Evolutionary conservation across 345 rosid species (phyloP), one percentile per base, ranked within the genome.

Genomic region (Adansonia digitata): DNA sequence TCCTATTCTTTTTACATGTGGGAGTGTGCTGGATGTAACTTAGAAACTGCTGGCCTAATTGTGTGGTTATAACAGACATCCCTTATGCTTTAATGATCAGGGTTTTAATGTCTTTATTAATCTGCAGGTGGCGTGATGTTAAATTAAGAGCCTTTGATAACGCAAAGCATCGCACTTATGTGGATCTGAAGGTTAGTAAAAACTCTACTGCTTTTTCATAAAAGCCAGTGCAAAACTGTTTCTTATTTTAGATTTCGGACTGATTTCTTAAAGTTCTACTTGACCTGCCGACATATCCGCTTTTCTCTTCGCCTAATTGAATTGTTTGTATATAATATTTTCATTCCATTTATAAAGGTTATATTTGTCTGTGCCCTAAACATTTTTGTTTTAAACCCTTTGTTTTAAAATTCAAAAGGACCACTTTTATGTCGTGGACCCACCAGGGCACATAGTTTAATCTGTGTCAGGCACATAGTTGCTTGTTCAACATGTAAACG

Each of bases 81-180:
- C 9, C 22, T 45, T 20, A 24, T 22, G 45, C n/a, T 52, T 24
- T 55, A 57, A 53, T 45, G 56, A 12, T 37, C 34, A 29, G 35
- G 70, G 18, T 72, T 49, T 35, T 27, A 43, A 59, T 70, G 11
- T 9, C 45, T 73, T 46, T 46, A 3, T 49, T 39, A 64, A 77
- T 76, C 62, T 75, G 77, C 79, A 94, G 99, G 82, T 94, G 99
- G 99, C 97, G 99, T 34, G 99, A 93, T 78, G 98, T 94, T 49
- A 94, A 94, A 80, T 52, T 92, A 77, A 88, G 89, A 78, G 97
- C 98, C 67, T 94, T 93, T 75, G 96, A 92, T 72, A 87, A 82
- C 45, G 98, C 93, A 20, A 89, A 91, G 89, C 99, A 93, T 82
- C 89, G 98, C 37, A 94, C 98, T 24, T 94, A 94, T 2, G 98